phyloP scores from a whole-genome alignment of 1,284 basidiomycete species.

The Pisolithus thermaeus region DNA sequence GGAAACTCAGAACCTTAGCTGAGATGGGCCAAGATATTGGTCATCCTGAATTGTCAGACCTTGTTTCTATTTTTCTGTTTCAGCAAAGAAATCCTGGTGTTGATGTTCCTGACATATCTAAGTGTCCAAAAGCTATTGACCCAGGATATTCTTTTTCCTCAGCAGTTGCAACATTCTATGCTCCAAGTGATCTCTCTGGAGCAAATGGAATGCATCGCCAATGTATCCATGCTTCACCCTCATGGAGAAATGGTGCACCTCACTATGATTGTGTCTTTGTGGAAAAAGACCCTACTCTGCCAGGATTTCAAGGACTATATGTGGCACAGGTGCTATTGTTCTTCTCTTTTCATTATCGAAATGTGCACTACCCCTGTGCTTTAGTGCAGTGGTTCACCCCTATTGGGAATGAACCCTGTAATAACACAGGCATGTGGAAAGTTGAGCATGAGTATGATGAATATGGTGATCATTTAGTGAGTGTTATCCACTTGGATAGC shows the following conservation, averaged over 20 bases:
- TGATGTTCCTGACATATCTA: neutral
- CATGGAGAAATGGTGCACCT: constrained; percentile 1
- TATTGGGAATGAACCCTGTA: constrained; percentile 3
- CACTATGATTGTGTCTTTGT: constrained; percentile 4
- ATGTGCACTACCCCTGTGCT: constrained; percentile 5
- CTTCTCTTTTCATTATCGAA: constrained; percentile 5
- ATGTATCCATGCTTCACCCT: neutral
- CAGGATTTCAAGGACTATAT: constrained; percentile 5
- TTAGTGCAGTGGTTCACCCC: constrained; percentile 5
- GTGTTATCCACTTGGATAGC: constrained; percentile 3
- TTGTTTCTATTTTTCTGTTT: neutral
- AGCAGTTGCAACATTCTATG: neutral
- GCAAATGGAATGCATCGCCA: neutral
- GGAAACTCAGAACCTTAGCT: neutral
- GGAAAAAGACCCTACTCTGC: neutral
- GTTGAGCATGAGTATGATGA: constrained; percentile 5
- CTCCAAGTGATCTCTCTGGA: constrained; percentile 2
- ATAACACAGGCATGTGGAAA: constrained; percentile 8
- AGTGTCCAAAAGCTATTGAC: neutral
- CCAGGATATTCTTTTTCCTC: neutral
- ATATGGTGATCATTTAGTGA: neutral
- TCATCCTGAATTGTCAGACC: too few relatives aligned
- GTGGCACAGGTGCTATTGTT: constrained; percentile 4
- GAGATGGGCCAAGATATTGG: too few relatives aligned
- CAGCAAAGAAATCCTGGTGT: neutral